Percentiles rank a stretch among this genome's conserved stretches.
phyloP scores from a whole-genome alignment of 73 alveolate genomes.

The Paramecium octaurelia region DNA sequence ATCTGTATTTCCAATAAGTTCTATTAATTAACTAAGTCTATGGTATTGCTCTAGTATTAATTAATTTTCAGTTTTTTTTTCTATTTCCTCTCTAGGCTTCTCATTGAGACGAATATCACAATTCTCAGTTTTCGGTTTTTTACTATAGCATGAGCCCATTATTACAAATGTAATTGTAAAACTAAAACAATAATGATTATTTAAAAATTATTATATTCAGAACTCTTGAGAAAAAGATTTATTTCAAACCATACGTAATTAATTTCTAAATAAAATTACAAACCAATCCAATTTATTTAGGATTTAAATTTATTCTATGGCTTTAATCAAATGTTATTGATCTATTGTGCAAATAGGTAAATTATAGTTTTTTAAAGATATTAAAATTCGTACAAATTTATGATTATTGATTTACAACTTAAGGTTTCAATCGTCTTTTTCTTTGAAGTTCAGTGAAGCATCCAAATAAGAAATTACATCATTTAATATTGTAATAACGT shows the following conservation, averaged over 20 bases:
- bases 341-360: not conserved
- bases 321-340: not conserved
- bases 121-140: not conserved
- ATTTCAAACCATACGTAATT: not conserved
- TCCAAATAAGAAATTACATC: not conserved
- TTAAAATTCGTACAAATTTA: not conserved
- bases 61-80: not conserved
- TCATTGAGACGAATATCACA: not conserved
- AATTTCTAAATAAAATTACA: not conserved
- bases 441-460: not conserved
- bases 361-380: not conserved
- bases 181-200: not conserved
- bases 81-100: not conserved
- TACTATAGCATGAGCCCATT: conserved; percentile 21
- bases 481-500: not conserved
- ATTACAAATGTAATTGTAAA: not conserved
- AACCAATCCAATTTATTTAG: not conserved
- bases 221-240: not conserved
- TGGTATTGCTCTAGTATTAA: not conserved
- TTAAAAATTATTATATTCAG: not conserved
- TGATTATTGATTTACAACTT: not conserved
- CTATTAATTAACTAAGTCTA: conserved; percentile 2
- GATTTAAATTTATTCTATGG: not conserved
- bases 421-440: not conserved
- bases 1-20: conserved; percentile 28